A percentile compares a stretch with the other conserved stretches of the same genome.
Evolutionary conservation across 164 flowering plant genomes (phyloP).

Genomic region (Nymphaea colorata): DNA sequence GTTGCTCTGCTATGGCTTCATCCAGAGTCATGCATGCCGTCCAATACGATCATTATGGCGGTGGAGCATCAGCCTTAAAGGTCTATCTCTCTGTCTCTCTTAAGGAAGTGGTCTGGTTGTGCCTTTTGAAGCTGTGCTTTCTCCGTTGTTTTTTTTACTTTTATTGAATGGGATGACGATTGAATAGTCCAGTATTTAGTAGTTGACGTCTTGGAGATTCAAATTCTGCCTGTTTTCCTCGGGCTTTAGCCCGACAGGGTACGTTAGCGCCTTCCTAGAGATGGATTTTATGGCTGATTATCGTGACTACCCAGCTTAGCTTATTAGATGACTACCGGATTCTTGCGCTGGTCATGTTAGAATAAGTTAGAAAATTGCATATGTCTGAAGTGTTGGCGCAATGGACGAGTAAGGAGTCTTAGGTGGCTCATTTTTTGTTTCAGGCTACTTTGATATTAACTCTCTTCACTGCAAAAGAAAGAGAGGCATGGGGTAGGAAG

Average conservation of each 20-base stretch:
- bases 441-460: too few species aligned
- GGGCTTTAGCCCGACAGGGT: too few species aligned
- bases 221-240: not conserved
- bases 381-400: not conserved
- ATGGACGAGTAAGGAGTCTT: not conserved
- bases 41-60: conserved; percentile 1
- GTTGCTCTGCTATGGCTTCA: not conserved
- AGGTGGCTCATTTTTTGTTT: too few species aligned
- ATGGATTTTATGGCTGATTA: not conserved
- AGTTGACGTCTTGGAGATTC: not conserved
- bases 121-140: not conserved
- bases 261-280: not conserved
- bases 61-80: not conserved
- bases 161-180: not conserved
- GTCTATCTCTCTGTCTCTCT: conserved; percentile 4
- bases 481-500: too few species aligned
- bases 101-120: not conserved
- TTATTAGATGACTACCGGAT: not conserved
- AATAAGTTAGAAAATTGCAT: not conserved
- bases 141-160: not conserved
- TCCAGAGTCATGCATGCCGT: not conserved
- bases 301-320: not conserved
- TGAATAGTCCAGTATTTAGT: not conserved
- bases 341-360: not conserved
- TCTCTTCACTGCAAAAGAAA: too few species aligned